Percentiles rank a stretch among this genome's conserved stretches.
Conservation (phyloP, 139 green algal genomes). For the Micractinium sp. region DNA sequence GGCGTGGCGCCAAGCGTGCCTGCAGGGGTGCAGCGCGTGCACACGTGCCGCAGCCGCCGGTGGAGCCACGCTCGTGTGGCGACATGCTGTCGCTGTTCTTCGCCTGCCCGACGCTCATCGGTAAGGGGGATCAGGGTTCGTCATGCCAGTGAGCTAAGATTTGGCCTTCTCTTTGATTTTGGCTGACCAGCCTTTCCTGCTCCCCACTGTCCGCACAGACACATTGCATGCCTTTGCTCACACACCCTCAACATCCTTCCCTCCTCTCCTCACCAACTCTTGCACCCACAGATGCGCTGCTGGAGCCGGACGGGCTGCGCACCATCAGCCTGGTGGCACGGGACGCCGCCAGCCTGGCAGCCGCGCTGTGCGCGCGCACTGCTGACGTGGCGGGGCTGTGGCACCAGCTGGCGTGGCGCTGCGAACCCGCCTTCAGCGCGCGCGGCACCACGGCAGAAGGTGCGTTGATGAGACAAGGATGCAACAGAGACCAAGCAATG, state of each 20-base stretch:
- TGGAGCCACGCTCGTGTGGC: background rate
- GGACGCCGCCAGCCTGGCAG: background rate
- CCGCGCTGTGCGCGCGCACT: background rate
- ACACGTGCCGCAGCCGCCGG: background rate
- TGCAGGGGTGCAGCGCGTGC: background rate
- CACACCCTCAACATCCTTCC: too few species aligned
- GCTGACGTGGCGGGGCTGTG: background rate
- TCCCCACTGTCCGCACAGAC: too few species aligned
- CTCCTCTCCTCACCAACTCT: too few species aligned
- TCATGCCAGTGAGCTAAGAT: background rate
- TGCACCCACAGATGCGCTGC: background rate
- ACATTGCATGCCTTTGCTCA: too few species aligned
- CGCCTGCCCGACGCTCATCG: background rate
- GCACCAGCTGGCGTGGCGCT: conserved; percentile 1
- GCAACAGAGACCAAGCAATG: too few species aligned
- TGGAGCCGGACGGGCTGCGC: conserved; percentile 11
- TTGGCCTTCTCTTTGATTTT: too few species aligned
- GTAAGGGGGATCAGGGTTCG: background rate
- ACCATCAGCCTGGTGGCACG: conserved; percentile 6
- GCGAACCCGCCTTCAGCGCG: background rate
- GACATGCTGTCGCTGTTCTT: conserved; percentile 1
- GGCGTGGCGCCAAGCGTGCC: background rate
- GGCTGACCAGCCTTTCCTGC: too few species aligned
- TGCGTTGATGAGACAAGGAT: background rate
- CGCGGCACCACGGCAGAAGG: background rate